Evolutionary conservation across 352 stramenopile genomes (phyloP), one percentile per base, ranked within the genome.

Genomic region (Globisporangium heterothallicum): DNA sequence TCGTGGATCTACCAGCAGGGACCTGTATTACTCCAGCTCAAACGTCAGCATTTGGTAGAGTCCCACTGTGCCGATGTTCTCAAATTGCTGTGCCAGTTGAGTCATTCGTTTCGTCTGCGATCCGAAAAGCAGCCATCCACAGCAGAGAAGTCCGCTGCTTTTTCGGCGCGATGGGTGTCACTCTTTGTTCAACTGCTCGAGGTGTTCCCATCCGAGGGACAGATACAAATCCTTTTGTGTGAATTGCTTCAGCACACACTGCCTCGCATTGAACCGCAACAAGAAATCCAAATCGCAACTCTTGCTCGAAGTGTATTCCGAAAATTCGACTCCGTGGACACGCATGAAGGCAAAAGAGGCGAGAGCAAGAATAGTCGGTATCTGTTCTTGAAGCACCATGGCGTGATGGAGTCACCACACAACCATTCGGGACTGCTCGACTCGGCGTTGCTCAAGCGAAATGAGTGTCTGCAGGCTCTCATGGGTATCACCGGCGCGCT

Each of bases 21-120:
- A 2, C 59, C 56, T 0, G n/a, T 66, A 52, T 53, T 84, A 6
- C 66, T 80, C 35, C 68, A 59, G 9, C 58, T 78, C 24, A 77
- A 79, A 36, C 66, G 64, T 16, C 59, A 59, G 4, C 25, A 69
- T 26, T 21, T 63, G 6, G 32, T 56, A 16, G 63, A 75, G 48
- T 56, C 2, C 4, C 42, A 79, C 19, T 73, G 60, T 43, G 36
- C 25, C 4, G 56, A 74, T 12, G 36, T 79, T 16, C 49, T 84
- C 24, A 44, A 60, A 5, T 34, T 84, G 14, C 47, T 84, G n/a
- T 74, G 61, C 14, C 64, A 57, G 34, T 45, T 77, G 12, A 50
- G 10, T 3, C 26, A 48, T 13, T 41, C 36, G 10, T 53, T 26
- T n/a, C 30, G 30, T 8, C 30, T 36, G 16, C 30, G 30, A 8